A percentile compares a stretch with the other conserved stretches of the same genome.
Conservation (phyloP, 1,284 basidiomycete species). For the Microbotryum scabiosae region DNA sequence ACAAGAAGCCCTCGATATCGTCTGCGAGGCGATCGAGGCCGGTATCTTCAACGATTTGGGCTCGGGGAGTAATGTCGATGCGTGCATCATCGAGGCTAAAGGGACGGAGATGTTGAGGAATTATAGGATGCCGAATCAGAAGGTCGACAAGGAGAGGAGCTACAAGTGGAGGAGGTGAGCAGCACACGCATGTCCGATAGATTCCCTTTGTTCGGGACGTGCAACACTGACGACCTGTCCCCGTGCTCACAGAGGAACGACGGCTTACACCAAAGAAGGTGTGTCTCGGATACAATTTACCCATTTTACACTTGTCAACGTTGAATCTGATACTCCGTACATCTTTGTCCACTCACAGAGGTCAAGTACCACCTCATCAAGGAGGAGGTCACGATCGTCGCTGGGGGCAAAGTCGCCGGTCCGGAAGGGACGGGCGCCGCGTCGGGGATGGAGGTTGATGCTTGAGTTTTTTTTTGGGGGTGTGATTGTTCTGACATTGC, state of each 20-base stretch:
- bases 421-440: conserved; percentile 16
- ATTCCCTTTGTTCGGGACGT: too few species aligned
- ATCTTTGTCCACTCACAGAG: conserved; percentile 32
- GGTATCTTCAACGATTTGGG: conserved; percentile 99
- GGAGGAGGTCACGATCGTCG: conserved; percentile 43
- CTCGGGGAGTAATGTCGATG: conserved; percentile 94
- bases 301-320: too few species aligned
- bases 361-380: conserved; percentile 61
- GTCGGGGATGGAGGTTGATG: conserved; percentile 28
- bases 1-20: conserved; percentile 71
- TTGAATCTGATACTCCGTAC: too few species aligned
- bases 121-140: conserved; percentile 81
- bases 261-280: conserved; percentile 59
- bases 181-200: too few species aligned
- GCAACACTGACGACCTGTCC: too few species aligned
- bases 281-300: too few species aligned
- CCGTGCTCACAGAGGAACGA: conserved; percentile 20
- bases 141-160: conserved; percentile 63
- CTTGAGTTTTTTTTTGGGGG: conserved; percentile 1
- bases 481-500: not conserved
- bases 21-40: conserved; percentile 77
- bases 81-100: conserved; percentile 79
- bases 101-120: conserved; percentile 77
- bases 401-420: conserved; percentile 5
- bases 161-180: conserved; percentile 63